Percentiles rank a stretch among this genome's conserved stretches.
Conservation (phyloP, 2,329 filamentous ascomycete species). For the Colletotrichum sp. region DNA sequence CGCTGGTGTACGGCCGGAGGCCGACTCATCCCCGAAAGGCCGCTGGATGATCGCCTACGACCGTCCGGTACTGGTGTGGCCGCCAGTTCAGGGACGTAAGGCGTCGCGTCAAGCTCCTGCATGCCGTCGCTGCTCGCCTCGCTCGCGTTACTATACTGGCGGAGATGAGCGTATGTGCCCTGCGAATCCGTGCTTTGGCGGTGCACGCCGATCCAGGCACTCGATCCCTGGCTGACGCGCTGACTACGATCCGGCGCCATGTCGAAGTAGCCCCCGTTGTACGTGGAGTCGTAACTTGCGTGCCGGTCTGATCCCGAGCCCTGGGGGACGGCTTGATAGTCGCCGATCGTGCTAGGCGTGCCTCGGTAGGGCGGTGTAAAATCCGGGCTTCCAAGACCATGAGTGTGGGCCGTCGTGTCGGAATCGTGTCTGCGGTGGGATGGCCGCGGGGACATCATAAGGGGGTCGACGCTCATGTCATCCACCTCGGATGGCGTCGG, state of each 20-base stretch:
- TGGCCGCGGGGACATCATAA: slow-evolving; percentile 35
- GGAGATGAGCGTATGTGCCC: slow-evolving; percentile 39
- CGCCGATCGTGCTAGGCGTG: slow-evolving; percentile 6
- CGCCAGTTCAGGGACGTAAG: slow-evolving; percentile 41
- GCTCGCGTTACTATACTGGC: slow-evolving; percentile 49
- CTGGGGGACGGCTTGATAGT: slow-evolving; percentile 20
- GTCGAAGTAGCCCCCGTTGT: slow-evolving; percentile 35
- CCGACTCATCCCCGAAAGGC: slow-evolving; percentile 22
- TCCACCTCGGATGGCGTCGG: slow-evolving; percentile 49
- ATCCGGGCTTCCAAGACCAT: slow-evolving; percentile 23
- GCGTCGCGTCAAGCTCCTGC: slow-evolving; percentile 43
- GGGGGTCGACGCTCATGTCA: slow-evolving; percentile 45
- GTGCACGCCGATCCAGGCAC: slow-evolving; percentile 24
- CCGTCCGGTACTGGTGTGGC: slow-evolving; percentile 30
- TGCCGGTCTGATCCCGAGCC: slow-evolving; percentile 28
- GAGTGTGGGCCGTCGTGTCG: slow-evolving; percentile 3
- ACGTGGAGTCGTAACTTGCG: slow-evolving; percentile 31
- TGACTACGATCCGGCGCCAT: slow-evolving; percentile 20
- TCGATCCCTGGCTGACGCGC: slow-evolving; percentile 25
- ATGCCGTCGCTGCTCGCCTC: slow-evolving; percentile 41
- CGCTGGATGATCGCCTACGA: slow-evolving; percentile 32
- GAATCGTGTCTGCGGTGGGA: slow-evolving; percentile 16
- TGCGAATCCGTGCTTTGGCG: slow-evolving; percentile 44
- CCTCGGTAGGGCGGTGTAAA: slow-evolving; percentile 21
- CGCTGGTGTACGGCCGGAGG: slow-evolving; percentile 30